Evolutionary conservation across 441 rosid genomes (phyloP), one percentile per base, ranked within the genome.

Genomic region (Adansonia madagascariensis): DNA sequence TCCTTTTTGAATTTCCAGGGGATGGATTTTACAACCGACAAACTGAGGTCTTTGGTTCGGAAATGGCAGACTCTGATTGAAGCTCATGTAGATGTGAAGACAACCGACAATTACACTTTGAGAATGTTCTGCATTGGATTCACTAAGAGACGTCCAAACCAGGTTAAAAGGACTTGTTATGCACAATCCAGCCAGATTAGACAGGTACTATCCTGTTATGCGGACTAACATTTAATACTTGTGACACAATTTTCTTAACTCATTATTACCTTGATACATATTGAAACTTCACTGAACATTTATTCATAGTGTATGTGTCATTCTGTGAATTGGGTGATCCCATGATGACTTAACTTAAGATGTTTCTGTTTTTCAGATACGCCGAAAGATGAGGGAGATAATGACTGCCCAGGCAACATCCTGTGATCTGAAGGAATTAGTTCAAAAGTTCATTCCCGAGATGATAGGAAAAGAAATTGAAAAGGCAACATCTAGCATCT

Each of bases 21-120:
- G 27, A 89, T 87, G 89, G 78, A 84, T 52, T 93, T 94, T 75
- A 94, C 98, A 0, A 91, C 94, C 0, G 98, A 94, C 85, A 94
- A 93, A 85, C 65, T 92, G 52, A 94, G 98, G 88, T 94, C 98
- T 8, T 81, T 94, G 89, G 98, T 93, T 57, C 87, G 88, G 73
- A 94, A 91, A 77, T 91, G 95, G 97, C 97, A 94, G 78, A 93
- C 94, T 6, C 79, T 94, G 88, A 91, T 91, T 39, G 98, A 94
- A 86, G 91, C 95, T 31, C 92, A 90, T 82, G 97, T 93, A 6
- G 98, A 94, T 86, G 98, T 91, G 75, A 94, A 94, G 81, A 93
- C 98, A 4, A 91, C 97, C 0, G 98, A 91, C 60, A 86, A 80
- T 78, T 91, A 85, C 81, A 93, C 95, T 8, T 73, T 93, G 86